Conservation (phyloP, 257 asterid species). For the Gynochthodes officinalis region DNA sequence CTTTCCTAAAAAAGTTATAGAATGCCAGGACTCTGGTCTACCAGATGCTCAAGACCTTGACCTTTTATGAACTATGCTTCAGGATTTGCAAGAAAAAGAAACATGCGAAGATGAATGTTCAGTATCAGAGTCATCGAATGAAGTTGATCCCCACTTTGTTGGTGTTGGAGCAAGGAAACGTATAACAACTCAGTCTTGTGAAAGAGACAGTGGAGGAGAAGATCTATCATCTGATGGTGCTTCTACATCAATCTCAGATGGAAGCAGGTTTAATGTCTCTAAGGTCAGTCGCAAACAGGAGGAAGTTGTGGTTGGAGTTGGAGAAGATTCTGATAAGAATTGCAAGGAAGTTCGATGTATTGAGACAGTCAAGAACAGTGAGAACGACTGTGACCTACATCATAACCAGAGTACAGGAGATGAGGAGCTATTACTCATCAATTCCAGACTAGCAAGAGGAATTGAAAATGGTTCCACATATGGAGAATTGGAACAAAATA, state of each 20-base stretch:
- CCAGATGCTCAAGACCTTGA: slow-evolving; percentile 5
- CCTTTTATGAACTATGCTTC: slow-evolving; percentile 6
- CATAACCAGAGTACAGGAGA: slow-evolving; percentile 24
- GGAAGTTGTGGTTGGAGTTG: slow-evolving; percentile 26
- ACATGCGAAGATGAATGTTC: slow-evolving; percentile 30
- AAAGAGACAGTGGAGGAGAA: slow-evolving; percentile 24
- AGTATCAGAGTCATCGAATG: slow-evolving; percentile 31
- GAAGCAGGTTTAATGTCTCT: slow-evolving; percentile 24
- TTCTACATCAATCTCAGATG: slow-evolving; percentile 13
- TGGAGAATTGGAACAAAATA: slow-evolving; percentile 45
- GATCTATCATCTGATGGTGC: slow-evolving; percentile 27
- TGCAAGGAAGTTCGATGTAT: slow-evolving; percentile 72
- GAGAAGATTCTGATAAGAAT: slow-evolving; percentile 53
- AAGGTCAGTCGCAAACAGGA: slow-evolving; percentile 35
- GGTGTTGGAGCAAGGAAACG: background rate
- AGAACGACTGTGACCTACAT: slow-evolving; percentile 28
- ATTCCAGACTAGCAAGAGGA: slow-evolving; percentile 36
- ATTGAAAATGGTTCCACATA: slow-evolving; percentile 30
- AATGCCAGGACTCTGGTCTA: background rate
- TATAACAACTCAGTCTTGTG: background rate
- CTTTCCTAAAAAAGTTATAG: background rate
- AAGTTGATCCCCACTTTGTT: slow-evolving; percentile 15
- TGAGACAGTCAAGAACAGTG: slow-evolving; percentile 47
- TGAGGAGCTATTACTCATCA: slow-evolving; percentile 30
- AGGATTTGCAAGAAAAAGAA: slow-evolving; percentile 23